phyloP scores from a whole-genome alignment of 2,329 filamentous ascomycete genomes.

The Fusarium compactum region DNA sequence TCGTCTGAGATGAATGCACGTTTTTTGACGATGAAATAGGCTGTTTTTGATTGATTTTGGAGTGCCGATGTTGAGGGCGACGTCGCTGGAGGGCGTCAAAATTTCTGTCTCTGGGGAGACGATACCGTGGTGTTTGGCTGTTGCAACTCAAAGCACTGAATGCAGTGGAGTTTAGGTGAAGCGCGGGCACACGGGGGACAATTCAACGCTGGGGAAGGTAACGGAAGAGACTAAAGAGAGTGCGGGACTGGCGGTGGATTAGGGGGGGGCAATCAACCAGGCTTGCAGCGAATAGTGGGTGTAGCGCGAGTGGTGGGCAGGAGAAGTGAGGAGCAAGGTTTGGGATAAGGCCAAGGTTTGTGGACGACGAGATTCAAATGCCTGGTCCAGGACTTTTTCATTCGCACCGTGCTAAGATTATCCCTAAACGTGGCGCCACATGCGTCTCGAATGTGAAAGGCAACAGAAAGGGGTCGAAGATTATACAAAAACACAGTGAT shows the following conservation, averaged over 20 bases:
- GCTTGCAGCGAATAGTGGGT: conserved; percentile 33
- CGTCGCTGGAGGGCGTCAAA: conserved; percentile 50
- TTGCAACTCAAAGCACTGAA: conserved; percentile 40
- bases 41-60: conserved; percentile 51
- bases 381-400: conserved; percentile 9
- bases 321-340: conserved; percentile 35
- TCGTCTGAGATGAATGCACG: conserved; percentile 49
- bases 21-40: conserved; percentile 50
- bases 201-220: conserved; percentile 29
- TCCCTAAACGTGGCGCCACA: conserved; percentile 16
- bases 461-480: conserved; percentile 15
- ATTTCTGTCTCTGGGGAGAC: conserved; percentile 48
- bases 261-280: conserved; percentile 33
- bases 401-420: conserved; percentile 40
- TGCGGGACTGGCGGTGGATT: conserved; percentile 28
- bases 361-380: conserved; percentile 33
- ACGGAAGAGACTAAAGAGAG: conserved; percentile 12
- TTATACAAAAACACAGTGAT: conserved; percentile 3
- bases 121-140: conserved; percentile 38
- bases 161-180: conserved; percentile 41
- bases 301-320: conserved; percentile 25
- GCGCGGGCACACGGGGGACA: conserved; percentile 26
- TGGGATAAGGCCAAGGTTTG: conserved; percentile 37
- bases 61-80: conserved; percentile 47
- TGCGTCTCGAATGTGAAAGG: conserved; percentile 14